Evolutionary conservation across 164 flowering plant genomes (phyloP), one percentile per base, ranked within the genome.

Genomic region (Nelumbo lutea): DNA sequence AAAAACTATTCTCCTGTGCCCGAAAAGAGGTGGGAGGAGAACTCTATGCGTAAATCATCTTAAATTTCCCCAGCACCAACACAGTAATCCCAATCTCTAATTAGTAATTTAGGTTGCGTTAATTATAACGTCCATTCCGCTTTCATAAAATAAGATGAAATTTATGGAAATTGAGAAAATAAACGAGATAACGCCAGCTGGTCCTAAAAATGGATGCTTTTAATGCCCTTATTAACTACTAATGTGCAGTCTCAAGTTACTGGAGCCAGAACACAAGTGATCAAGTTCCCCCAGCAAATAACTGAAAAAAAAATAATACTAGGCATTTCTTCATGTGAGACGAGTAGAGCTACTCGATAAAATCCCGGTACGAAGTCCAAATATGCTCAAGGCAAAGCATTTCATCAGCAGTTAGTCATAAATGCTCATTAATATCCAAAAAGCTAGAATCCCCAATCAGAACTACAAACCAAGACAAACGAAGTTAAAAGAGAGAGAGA

Each of bases 381-480:
- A 39, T 38, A 10, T 39, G 42, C 10, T 59, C 9, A 59, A 59
- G 40, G 42, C 4, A 60, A 0, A 9, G 41, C 27, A 41, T 59
- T 14, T 39, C 13, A 39, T 39, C 40, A 3, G 5, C 14, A 59
- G 13, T 14, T 10, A 59, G 27, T 11, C 56, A 68, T 5, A 59
- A 68, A 59, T 38, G 43, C 7, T 56, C 62, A 59, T 47, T 59
- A 68, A 58, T 45, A 58, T 45, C 53, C 14, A 59, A 2, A 41
- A 48, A 64, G 42, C n/a, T n/a, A 13, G 0, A 66, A 7, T 39
- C 53, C 41, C 10, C 38, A 68, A 47, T 3, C 58, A 6, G 42
- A 51, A 27, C 15, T 41, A 6, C 58, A 6, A 40, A 51, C 9
- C 10, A 27, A 27, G 27, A 27, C 27, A 27, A 27, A 27, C 27